Percentiles rank a stretch among this genome's conserved stretches.
Evolutionary conservation across 2,329 filamentous ascomycete species (phyloP).

Genomic region (Sporothrix protearum): DNA sequence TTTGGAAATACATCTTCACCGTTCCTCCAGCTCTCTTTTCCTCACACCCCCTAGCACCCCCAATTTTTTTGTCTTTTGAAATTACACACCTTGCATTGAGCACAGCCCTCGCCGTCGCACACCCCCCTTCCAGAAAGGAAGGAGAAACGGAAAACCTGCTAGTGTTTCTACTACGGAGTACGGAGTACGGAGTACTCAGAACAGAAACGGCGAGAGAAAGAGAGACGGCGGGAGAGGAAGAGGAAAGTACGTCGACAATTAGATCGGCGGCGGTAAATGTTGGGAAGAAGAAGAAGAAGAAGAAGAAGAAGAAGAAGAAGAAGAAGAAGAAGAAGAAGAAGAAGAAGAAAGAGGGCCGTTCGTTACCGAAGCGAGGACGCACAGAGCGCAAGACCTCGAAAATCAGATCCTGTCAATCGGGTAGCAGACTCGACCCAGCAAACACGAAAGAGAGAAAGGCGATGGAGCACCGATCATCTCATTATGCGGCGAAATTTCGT

Average conservation of each 20-base stretch:
- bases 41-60: constrained; percentile 1
- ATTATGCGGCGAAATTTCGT: not conserved
- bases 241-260: not conserved
- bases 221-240: not conserved
- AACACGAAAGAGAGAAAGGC: not conserved
- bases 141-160: not conserved
- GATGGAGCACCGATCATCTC: constrained; percentile 1
- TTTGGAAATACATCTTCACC: not conserved
- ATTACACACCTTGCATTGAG: not conserved
- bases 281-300: not conserved
- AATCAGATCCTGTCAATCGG: not conserved
- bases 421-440: not conserved
- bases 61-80: not conserved
- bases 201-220: constrained; percentile 6
- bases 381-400: not conserved
- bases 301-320: not conserved
- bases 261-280: not conserved
- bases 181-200: too few relatives aligned
- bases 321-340: not conserved
- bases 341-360: not conserved
- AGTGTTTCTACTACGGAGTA: too few relatives aligned
- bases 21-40: not conserved
- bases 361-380: not conserved
- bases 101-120: not conserved
- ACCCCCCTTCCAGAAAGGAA: constrained; percentile 12